phyloP scores from a whole-genome alignment of 2,329 filamentous ascomycete species.

The Verticillium albo-atrum region DNA sequence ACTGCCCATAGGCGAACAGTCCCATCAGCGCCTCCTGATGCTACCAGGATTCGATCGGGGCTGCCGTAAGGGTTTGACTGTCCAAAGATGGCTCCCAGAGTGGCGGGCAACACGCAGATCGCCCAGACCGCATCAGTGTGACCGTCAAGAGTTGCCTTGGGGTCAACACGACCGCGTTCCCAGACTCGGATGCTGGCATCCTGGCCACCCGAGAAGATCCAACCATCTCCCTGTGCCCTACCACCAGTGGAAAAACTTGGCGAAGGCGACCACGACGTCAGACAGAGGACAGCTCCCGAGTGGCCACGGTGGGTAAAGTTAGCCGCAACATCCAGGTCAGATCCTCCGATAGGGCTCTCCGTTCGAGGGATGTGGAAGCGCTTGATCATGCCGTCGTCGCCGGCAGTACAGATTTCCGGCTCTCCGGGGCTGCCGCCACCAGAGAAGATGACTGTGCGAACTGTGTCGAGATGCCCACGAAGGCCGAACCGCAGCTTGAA shows the following conservation, averaged over 20 bases:
- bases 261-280: slow-evolving; percentile 82
- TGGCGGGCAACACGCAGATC: slow-evolving; percentile 84
- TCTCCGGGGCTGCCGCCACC: slow-evolving; percentile 93
- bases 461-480: slow-evolving; percentile 87
- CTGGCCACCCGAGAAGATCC: slow-evolving; percentile 97
- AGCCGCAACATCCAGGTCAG: slow-evolving; percentile 84
- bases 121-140: slow-evolving; percentile 97
- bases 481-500: slow-evolving; percentile 94
- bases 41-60: slow-evolving; percentile 82
- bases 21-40: slow-evolving; percentile 86
- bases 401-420: slow-evolving; percentile 93
- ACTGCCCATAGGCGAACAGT: slow-evolving; percentile 92
- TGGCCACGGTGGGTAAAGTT: slow-evolving; percentile 96
- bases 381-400: slow-evolving; percentile 94
- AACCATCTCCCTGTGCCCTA: slow-evolving; percentile 84
- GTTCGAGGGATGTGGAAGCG: slow-evolving; percentile 87
- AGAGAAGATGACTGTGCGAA: slow-evolving; percentile 93
- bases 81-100: slow-evolving; percentile 76
- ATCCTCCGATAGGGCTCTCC: slow-evolving; percentile 39
- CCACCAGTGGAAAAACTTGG: slow-evolving; percentile 88
- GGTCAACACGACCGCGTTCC: slow-evolving; percentile 91
- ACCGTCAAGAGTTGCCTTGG: slow-evolving; percentile 89
- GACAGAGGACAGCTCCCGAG: slow-evolving; percentile 78
- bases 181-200: slow-evolving; percentile 91
- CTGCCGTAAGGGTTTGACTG: slow-evolving; percentile 70